Conservation (phyloP, 345 rosid genomes). For the Noccaea bulbosa region DNA sequence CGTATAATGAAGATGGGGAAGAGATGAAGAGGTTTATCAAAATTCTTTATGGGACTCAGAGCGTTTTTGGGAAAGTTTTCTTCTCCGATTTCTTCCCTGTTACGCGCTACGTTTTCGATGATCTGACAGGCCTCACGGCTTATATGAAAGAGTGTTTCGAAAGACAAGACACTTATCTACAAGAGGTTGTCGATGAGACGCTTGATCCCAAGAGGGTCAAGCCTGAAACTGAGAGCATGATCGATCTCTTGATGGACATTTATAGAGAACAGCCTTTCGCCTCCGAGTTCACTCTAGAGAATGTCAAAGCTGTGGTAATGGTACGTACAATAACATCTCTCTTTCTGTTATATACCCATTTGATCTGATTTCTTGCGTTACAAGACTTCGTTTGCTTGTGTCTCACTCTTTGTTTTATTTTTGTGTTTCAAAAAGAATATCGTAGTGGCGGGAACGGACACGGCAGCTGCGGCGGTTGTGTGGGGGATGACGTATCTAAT, state of each 20-base stretch:
- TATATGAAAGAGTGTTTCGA: constrained; percentile 40
- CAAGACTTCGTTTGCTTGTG: neutral
- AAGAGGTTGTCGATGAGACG: constrained; percentile 42
- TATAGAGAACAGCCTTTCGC: constrained; percentile 36
- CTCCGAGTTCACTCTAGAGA: constrained; percentile 35
- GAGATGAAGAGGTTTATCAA: constrained; percentile 46
- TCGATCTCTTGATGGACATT: constrained; percentile 41
- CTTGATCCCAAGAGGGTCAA: constrained; percentile 42
- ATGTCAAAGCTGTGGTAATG: constrained; percentile 44
- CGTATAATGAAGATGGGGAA: constrained; percentile 44
- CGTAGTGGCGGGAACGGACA: constrained; percentile 43
- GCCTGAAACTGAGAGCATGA: constrained; percentile 45
- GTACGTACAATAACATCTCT: constrained; percentile 9
- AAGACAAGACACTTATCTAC: constrained; percentile 41
- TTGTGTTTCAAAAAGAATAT: constrained; percentile 36
- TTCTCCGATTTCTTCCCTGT: constrained; percentile 45
- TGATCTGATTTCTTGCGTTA: neutral
- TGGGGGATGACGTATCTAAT: constrained; percentile 50
- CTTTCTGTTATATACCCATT: neutral
- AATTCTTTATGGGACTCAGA: constrained; percentile 42
- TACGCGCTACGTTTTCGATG: constrained; percentile 40
- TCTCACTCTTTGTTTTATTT: neutral
- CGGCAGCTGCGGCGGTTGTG: constrained; percentile 44
- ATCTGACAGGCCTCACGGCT: constrained; percentile 30
- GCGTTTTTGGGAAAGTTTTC: constrained; percentile 37